Conservation (phyloP, 1,284 basidiomycete species). For the Entoloma clypeatum region DNA sequence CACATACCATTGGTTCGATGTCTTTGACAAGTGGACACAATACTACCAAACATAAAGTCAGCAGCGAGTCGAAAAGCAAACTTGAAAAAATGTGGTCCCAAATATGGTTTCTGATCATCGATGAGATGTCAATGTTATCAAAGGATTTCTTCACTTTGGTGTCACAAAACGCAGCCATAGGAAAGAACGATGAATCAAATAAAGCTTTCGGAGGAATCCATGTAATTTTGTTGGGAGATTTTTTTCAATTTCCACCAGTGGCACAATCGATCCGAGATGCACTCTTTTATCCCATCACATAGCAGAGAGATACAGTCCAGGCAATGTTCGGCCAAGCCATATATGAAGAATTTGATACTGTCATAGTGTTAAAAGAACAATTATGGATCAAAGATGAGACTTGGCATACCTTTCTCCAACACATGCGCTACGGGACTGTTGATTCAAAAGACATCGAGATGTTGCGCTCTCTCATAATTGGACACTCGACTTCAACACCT, state of each 20-base stretch:
- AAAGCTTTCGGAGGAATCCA: conserved; percentile 32
- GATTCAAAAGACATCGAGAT: conserved; percentile 26
- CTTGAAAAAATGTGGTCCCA: conserved; percentile 15
- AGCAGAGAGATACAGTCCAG: conserved; percentile 7
- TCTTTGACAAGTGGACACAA: no score
- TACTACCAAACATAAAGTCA: neutral
- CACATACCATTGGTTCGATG: conserved; percentile 25
- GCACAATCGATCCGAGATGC: conserved; percentile 12
- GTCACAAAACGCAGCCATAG: conserved; percentile 7
- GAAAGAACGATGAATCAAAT: neutral
- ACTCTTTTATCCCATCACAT: conserved; percentile 21
- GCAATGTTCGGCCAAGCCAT: conserved; percentile 25
- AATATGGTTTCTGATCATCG: conserved; percentile 22
- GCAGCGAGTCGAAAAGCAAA: conserved; percentile 9
- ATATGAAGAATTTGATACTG: conserved; percentile 33
- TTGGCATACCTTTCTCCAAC: conserved; percentile 33
- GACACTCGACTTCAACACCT: neutral
- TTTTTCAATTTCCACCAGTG: conserved; percentile 41
- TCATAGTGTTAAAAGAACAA: conserved; percentile 36
- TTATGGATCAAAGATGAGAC: conserved; percentile 27
- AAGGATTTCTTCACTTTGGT: conserved; percentile 19
- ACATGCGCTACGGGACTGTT: conserved; percentile 26
- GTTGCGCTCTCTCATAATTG: conserved; percentile 25
- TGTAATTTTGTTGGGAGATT: conserved; percentile 36
- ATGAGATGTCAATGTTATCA: conserved; percentile 30